These are phyloP conservation scores for Colletotrichum lentis DNA, from an alignment of 2,329 filamentous ascomycete genomes.

Conservation along the genomic window DNA sequence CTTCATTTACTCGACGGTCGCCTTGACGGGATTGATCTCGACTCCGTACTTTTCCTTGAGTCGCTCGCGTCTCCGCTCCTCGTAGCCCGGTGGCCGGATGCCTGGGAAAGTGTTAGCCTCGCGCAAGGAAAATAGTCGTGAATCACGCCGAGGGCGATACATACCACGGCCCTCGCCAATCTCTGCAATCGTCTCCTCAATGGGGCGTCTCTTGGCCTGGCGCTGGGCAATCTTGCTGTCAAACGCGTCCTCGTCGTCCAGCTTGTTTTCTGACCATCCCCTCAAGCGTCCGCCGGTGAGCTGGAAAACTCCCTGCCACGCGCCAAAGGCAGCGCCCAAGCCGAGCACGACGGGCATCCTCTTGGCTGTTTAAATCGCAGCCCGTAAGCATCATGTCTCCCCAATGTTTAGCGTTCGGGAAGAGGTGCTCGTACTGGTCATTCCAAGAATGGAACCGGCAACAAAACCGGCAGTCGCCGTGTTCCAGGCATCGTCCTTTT, in stretches of 20 bases:
- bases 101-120: slow-evolving; percentile 58
- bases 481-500: slow-evolving; percentile 83
- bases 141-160: slow-evolving; percentile 38
- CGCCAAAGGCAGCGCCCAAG: slow-evolving; percentile 66
- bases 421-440: slow-evolving; percentile 68
- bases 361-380: slow-evolving; percentile 43
- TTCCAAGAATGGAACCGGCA: slow-evolving; percentile 74
- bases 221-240: slow-evolving; percentile 78
- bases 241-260: slow-evolving; percentile 73
- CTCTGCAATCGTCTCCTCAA: slow-evolving; percentile 81
- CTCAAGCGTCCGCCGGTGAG: slow-evolving; percentile 71
- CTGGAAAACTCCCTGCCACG: slow-evolving; percentile 69
- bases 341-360: slow-evolving; percentile 76
- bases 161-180: slow-evolving; percentile 88
- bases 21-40: slow-evolving; percentile 75
- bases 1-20: slow-evolving; percentile 53
- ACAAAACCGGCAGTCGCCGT: slow-evolving; percentile 78
- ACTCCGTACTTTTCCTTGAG: slow-evolving; percentile 89
- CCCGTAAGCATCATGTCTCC: slow-evolving; percentile 23
- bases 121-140: neutral
- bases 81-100: slow-evolving; percentile 82
- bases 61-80: slow-evolving; percentile 81
- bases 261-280: slow-evolving; percentile 52
- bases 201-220: slow-evolving; percentile 75
- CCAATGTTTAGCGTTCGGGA: slow-evolving; percentile 6